Conservation (phyloP, 495 filamentous ascomycete genomes). For the Penicillium turbatum region DNA sequence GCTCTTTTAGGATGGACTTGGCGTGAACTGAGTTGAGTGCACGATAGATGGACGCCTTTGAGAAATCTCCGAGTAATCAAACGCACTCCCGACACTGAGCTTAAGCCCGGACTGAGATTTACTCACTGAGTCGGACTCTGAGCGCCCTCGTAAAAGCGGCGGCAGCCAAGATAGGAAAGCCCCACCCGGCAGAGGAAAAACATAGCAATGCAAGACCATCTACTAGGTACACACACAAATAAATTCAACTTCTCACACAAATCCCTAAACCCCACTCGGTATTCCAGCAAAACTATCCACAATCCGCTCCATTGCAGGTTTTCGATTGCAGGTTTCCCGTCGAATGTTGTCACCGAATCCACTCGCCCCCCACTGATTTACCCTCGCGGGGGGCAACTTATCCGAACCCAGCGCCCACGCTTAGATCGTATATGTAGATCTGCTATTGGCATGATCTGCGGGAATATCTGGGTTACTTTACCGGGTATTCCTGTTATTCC, state of each 20-base stretch:
- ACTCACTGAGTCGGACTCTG: slow-evolving; percentile 25
- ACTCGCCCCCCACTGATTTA: slow-evolving; percentile 9
- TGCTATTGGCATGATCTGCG: neutral
- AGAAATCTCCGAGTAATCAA: too few species aligned
- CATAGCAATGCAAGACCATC: too few species aligned
- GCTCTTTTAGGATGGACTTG: too few species aligned
- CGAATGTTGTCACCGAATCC: slow-evolving; percentile 7
- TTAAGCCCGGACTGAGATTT: slow-evolving; percentile 22
- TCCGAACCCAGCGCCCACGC: neutral
- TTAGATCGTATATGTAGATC: neutral
- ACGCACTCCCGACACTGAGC: too few species aligned
- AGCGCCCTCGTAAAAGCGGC: slow-evolving; percentile 34
- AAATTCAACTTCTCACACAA: too few species aligned
- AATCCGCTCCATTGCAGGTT: neutral
- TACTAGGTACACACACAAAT: too few species aligned
- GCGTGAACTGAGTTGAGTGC: too few species aligned
- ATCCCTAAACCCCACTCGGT: too few species aligned
- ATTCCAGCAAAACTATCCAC: neutral
- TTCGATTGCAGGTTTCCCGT: neutral
- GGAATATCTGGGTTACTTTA: slow-evolving; percentile 3
- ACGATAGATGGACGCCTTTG: too few species aligned
- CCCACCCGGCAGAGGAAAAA: slow-evolving; percentile 17
- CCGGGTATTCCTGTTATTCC: neutral
- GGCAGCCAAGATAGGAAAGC: slow-evolving; percentile 25
- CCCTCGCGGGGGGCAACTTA: slow-evolving; percentile 8